phyloP scores from a whole-genome alignment of 1,284 basidiomycete genomes.

The Malassezia dermatis region DNA sequence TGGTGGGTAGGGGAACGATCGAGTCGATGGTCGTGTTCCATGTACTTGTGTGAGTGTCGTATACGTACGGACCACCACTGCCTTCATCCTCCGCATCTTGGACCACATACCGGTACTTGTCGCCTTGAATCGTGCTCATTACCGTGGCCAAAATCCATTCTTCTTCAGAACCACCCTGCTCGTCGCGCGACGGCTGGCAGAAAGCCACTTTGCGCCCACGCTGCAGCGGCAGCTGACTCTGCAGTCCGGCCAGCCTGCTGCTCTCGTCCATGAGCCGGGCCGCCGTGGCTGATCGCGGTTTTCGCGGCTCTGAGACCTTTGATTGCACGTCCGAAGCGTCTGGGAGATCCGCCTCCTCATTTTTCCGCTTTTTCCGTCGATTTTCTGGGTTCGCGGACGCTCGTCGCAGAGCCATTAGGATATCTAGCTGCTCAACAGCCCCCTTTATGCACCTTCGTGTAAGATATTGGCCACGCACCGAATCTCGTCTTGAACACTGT shows the following conservation, averaged over 20 bases:
- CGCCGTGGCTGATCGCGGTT: neutral
- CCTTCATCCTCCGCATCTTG: conserved; percentile 26
- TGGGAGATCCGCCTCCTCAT: conserved; percentile 11
- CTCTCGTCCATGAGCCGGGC: neutral
- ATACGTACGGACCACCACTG: conserved; percentile 15
- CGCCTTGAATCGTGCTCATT: conserved; percentile 29
- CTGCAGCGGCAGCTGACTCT: conserved; percentile 24
- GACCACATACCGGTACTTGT: conserved; percentile 27
- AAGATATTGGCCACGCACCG: neutral
- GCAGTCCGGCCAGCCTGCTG: neutral
- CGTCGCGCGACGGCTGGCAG: conserved; percentile 19
- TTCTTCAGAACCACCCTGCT: conserved; percentile 16
- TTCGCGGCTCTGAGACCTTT: neutral
- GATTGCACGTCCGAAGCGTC: conserved; percentile 15
- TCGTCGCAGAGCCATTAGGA: conserved; percentile 28
- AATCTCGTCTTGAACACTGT: conserved; percentile 27
- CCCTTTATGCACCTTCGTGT: conserved; percentile 24
- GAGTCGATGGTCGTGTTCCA: conserved; percentile 34
- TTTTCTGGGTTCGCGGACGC: conserved; percentile 12
- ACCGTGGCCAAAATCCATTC: conserved; percentile 36
- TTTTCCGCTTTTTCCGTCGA: conserved; percentile 13
- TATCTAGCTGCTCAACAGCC: conserved; percentile 34
- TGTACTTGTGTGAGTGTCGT: conserved; percentile 4
- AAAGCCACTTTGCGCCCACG: conserved; percentile 31
- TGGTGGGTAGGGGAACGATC: conserved; percentile 41